These are phyloP conservation scores for Cubamyces sp. DNA, from an alignment of 768 basidiomycete genomes.

Conservation along the genomic window DNA sequence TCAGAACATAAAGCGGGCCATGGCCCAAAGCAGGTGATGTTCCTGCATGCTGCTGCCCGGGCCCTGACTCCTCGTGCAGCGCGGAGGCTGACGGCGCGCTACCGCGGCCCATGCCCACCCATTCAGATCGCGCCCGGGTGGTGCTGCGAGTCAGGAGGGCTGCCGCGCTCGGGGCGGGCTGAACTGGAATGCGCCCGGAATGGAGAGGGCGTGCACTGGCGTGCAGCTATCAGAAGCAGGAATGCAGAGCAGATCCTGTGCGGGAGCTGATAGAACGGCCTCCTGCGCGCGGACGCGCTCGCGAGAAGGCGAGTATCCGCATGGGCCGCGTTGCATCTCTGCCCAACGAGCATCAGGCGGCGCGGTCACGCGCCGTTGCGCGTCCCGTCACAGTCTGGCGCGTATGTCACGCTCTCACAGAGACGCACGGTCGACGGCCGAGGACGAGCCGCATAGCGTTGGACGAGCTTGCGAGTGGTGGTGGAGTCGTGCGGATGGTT, in stretches of 20 bases:
- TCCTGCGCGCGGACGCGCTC: background rate
- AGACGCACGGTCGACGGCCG: background rate
- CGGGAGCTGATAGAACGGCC: background rate
- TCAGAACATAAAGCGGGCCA: constrained; percentile 1
- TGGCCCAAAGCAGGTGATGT: constrained; percentile 7
- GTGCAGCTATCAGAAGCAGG: constrained; percentile 13
- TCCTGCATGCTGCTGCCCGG: background rate
- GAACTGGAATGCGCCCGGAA: background rate
- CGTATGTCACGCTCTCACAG: background rate
- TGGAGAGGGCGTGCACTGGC: background rate
- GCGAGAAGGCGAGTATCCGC: constrained; percentile 16
- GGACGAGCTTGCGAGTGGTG: background rate
- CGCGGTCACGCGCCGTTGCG: constrained; percentile 8
- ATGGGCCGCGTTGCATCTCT: constrained; percentile 13
- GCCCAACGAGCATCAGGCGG: constrained; percentile 10
- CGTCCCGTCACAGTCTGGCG: background rate
- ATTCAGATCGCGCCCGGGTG: constrained; percentile 13
- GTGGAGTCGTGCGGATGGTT: background rate
- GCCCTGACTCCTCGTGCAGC: background rate
- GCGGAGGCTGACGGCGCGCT: constrained; percentile 2
- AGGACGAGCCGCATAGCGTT: constrained; percentile 3
- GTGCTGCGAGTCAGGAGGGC: constrained; percentile 6
- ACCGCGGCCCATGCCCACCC: background rate
- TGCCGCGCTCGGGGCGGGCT: background rate
- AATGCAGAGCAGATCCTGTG: background rate